Percentiles rank a stretch among this genome's conserved stretches.
These are phyloP conservation scores for Agrostemma githago DNA, from an alignment of 148 eudicot species.

Conservation along the genomic window DNA sequence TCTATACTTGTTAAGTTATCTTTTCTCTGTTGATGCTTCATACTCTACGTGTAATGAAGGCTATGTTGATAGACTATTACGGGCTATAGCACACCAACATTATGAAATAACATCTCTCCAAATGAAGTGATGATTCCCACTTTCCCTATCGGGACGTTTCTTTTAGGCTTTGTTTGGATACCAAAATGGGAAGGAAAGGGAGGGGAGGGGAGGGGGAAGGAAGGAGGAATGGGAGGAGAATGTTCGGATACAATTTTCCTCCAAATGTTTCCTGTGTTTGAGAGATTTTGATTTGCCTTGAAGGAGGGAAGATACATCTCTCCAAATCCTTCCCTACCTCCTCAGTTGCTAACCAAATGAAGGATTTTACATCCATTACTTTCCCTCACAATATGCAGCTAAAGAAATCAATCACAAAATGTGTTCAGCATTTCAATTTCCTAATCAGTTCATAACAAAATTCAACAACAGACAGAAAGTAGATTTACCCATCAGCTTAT, in stretches of 20 bases:
- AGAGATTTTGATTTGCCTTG: too few species aligned
- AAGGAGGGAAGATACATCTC: too few species aligned
- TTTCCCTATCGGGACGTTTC: neutral
- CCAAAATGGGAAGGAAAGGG: too few species aligned
- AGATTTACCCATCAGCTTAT: slow-evolving; percentile 66
- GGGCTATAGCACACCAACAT: neutral
- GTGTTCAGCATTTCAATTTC: neutral
- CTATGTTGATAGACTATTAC: neutral
- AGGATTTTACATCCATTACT: too few species aligned
- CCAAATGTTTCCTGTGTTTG: too few species aligned
- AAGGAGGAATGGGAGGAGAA: too few species aligned
- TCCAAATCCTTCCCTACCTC: too few species aligned
- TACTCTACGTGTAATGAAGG: neutral
- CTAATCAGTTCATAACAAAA: neutral
- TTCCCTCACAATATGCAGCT: neutral
- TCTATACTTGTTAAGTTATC: neutral
- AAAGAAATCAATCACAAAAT: neutral
- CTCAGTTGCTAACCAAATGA: too few species aligned
- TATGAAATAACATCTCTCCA: neutral
- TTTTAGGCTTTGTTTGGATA: too few species aligned
- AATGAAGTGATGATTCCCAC: neutral
- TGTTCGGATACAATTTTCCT: too few species aligned
- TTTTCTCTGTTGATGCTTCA: neutral
- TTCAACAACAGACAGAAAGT: neutral
- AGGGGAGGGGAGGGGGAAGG: too few species aligned